Evolutionary conservation across 2,329 filamentous ascomycete species (phyloP), one percentile per base, ranked within the genome.

Genomic region (Esteya vermicola): DNA sequence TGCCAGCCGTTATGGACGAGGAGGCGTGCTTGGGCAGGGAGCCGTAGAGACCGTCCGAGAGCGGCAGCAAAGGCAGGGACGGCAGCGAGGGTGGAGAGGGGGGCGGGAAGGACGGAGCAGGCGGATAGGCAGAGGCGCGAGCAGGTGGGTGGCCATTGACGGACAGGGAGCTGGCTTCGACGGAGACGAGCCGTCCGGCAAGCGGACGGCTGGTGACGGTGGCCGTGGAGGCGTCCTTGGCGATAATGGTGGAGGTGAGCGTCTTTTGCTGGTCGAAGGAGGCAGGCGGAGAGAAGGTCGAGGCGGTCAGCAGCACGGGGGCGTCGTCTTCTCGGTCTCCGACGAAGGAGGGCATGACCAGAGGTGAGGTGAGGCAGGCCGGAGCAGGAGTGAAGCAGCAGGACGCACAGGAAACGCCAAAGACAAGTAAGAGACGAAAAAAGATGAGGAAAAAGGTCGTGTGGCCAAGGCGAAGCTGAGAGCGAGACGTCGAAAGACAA

Each of bases 261-360:
- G n/a, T n/a, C n/a, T n/a, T n/a, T n/a, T n/a, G n/a, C n/a, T n/a
- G n/a, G n/a, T n/a, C n/a, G n/a, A n/a, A 22, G 20, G n/a, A n/a
- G 39, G n/a, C 23, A 32, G 38, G 34, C n/a, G n/a, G n/a, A n/a
- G n/a, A n/a, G n/a, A n/a, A n/a, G n/a, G n/a, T n/a, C n/a, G n/a
- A n/a, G n/a, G n/a, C n/a, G n/a, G n/a, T n/a, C n/a, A 35, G 27
- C 22, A 34, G 40, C 39, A 41, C 38, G 30, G 44, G 39, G 21
- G 37, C 26, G 37, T 42, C 42, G 36, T 48, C 42, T 36, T 43
- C 44, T 28, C 39, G 34, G 12, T 41, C 38, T 30, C 22, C 30
- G 21, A 23, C 28, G 22, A 45, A 46, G 22, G 42, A 42, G 42
- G 44, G 44, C 46, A 48, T 48, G 25, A 39, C 44, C 28, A 28